Base-by-base conservation (phyloP, 306 rosid species). In the Ammopiptanthus mongolicus region DNA sequence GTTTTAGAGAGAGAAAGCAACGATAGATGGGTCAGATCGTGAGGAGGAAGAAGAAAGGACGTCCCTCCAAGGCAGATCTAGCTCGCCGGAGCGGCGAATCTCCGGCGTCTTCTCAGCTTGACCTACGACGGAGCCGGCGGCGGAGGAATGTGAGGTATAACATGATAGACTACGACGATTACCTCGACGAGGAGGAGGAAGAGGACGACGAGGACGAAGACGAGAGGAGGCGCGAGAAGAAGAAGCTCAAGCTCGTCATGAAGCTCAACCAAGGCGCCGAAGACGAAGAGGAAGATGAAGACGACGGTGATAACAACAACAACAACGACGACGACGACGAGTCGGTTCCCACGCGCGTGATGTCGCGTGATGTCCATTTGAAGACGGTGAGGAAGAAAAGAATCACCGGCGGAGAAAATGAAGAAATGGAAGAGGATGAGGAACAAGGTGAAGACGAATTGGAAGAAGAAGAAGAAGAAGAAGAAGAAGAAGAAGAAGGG, bases 51-150 rank as follows among this genome's bases (percentile, higher is more conserved):
- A 96, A 96, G 97, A 96, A 89, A 25, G 99, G 99, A 0, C 84
- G 99, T 8, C 98, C 99, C 3, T 96, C 99, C 5, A 96, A 96
- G 88, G 92, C 97, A 73, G 97, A 87, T 92, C 99, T 96, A 59
- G 99, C 96, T 12, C 91, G 93, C 50, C 93, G 98, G 7, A 55
- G 84, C 65, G 86, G 73, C 57, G 85, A 83, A 8, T 79, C 85
- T 21, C 88, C 86, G 86, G 78, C 83, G 4, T 7, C 74, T 21
- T 7, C 82, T 0, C 86, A 88, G 61, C 33, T 83, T 0, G 93
- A 86, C 57, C 65, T 89, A 6, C 91, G 99, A 29, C 91, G 99
- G 58, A 96, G 99, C 63, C 92, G 85, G n/a, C 95, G 98, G 13
- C 92, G 87, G 36, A 73, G 99, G 55, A 96, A 92, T 88, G 97